These are phyloP conservation scores for Moringa oleifera DNA, from an alignment of 345 rosid genomes.

Conservation along the genomic window DNA sequence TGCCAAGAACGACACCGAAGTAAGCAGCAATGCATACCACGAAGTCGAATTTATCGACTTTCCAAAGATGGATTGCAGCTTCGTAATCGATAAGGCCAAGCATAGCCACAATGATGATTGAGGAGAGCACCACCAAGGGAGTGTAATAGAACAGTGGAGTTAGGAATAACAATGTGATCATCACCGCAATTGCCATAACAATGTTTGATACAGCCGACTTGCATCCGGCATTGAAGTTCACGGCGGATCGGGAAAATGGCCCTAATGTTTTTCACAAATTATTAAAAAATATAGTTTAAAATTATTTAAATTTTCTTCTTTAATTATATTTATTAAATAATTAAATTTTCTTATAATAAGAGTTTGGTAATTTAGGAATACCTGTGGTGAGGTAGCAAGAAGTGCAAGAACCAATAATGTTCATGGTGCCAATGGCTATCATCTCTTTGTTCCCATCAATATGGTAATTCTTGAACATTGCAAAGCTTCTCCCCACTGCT, in stretches of 20 bases:
- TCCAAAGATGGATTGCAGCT: constrained; percentile 67
- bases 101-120: constrained; percentile 83
- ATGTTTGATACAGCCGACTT: constrained; percentile 85
- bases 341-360: too few species aligned
- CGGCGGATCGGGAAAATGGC: constrained; percentile 85
- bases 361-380: constrained; percentile 11
- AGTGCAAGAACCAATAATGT: constrained; percentile 79
- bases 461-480: constrained; percentile 85
- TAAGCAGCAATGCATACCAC: constrained; percentile 67
- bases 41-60: constrained; percentile 82
- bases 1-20: constrained; percentile 67
- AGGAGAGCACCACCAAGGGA: constrained; percentile 71
- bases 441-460: constrained; percentile 94
- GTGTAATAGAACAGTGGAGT: constrained; percentile 82
- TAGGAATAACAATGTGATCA: constrained; percentile 56
- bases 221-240: constrained; percentile 93
- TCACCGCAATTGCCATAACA: constrained; percentile 76
- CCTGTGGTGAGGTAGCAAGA: constrained; percentile 90
- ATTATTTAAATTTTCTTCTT: too few species aligned
- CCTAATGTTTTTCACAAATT: constrained; percentile 26
- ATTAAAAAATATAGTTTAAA: too few species aligned
- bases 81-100: constrained; percentile 82
- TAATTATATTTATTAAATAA: too few species aligned
- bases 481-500: constrained; percentile 91
- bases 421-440: constrained; percentile 91